A percentile compares a stretch with the other conserved stretches of the same genome.
These are phyloP conservation scores for Colletotrichum higginsianum DNA, from an alignment of 2,329 filamentous ascomycete genomes.

Conservation along the genomic window DNA sequence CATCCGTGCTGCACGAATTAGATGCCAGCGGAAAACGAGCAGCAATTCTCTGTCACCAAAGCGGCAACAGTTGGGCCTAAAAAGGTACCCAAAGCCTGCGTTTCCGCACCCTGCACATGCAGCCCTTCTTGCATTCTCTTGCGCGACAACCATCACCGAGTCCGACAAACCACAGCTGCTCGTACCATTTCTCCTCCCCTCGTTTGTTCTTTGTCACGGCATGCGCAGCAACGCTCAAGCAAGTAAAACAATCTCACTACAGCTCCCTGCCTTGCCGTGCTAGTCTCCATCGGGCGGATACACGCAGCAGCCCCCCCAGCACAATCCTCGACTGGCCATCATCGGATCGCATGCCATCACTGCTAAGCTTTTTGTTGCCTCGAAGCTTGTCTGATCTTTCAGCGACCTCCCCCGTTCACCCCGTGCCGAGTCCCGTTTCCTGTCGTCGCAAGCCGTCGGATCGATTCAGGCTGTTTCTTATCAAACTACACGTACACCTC, in stretches of 20 bases:
- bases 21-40: conserved; percentile 12
- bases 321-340: conserved; percentile 11
- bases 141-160: not conserved
- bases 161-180: conserved; percentile 15
- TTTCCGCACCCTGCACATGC: conserved; percentile 8
- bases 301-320: conserved; percentile 3
- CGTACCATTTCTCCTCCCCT: not conserved
- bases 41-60: conserved; percentile 17
- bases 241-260: conserved; percentile 8
- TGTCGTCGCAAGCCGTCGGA: conserved; percentile 5
- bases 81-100: not conserved
- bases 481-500: not conserved
- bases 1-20: not conserved
- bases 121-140: conserved; percentile 1
- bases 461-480: not conserved
- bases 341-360: conserved; percentile 31
- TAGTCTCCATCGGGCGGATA: conserved; percentile 1
- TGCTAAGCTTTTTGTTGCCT: conserved; percentile 41
- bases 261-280: conserved; percentile 14
- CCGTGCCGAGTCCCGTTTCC: conserved; percentile 20
- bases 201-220: conserved; percentile 22
- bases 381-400: conserved; percentile 42
- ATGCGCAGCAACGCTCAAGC: conserved; percentile 8
- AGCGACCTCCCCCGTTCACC: conserved; percentile 22
- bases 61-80: conserved; percentile 14